Conservation (phyloP, 345 rosid species). For the Erodium maritimum region DNA sequence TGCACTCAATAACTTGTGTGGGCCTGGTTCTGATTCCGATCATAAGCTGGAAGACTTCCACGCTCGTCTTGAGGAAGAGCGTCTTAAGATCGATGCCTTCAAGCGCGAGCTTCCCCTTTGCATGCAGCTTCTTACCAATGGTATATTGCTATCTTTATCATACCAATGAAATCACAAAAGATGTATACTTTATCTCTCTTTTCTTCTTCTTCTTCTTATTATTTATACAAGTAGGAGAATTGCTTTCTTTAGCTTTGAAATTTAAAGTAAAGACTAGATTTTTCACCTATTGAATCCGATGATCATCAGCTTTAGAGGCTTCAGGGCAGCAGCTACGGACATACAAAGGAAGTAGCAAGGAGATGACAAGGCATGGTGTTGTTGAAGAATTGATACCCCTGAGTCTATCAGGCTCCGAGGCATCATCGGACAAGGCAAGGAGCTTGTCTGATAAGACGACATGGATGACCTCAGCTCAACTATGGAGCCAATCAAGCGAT, state of each 20-base stretch:
- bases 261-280: not conserved
- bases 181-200: too few relatives aligned
- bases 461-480: slow-evolving; percentile 94
- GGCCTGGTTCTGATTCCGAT: slow-evolving; percentile 28
- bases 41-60: slow-evolving; percentile 76
- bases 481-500: slow-evolving; percentile 78
- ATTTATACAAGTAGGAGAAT: too few relatives aligned
- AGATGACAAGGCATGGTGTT: slow-evolving; percentile 28
- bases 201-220: too few relatives aligned
- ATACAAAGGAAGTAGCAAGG: slow-evolving; percentile 32
- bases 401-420: slow-evolving; percentile 34
- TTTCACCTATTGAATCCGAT: not conserved
- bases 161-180: too few relatives aligned
- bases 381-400: slow-evolving; percentile 97
- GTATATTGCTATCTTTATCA: slow-evolving; percentile 17
- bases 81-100: slow-evolving; percentile 92
- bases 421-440: slow-evolving; percentile 23
- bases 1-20: slow-evolving; percentile 72
- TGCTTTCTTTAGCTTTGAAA: not conserved
- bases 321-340: slow-evolving; percentile 75
- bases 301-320: slow-evolving; percentile 62
- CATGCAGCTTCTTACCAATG: slow-evolving; percentile 96
- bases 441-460: slow-evolving; percentile 44
- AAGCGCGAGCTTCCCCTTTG: slow-evolving; percentile 99
- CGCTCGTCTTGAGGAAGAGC: slow-evolving; percentile 76